Base-by-base conservation (phyloP, 106 monocot genomes). In the Allium fistulosum region DNA sequence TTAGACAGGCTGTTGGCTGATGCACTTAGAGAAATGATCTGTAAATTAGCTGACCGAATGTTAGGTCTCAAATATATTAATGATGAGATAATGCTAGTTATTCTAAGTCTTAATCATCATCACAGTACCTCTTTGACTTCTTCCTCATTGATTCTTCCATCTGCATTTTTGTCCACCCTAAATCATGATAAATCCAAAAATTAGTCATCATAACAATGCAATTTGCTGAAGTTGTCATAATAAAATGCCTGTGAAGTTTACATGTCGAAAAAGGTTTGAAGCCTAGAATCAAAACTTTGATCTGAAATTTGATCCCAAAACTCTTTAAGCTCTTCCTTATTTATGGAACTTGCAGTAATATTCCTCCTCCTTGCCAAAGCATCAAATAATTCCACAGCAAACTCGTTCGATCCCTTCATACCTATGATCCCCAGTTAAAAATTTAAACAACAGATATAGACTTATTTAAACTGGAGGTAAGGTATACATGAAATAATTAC, bases 231-330 rank as follows among this genome's bases (percentile, higher is more conserved):
- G 5, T 37, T 37, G 5, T 37, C 37, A 4, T 37, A 4, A 28
- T 28, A 28, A 28, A 37, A 37, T 1, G 37, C 2, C 37, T 37
- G 37, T 37, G 37, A 37, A 50, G 45, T 8, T 78, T 82, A 90
- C 99, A 99, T 99, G 83, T 99, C 99, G 26, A 99, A 99, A 75
- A 99, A 99, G 11, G 90, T 99, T 53, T 90, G 90, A 8, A 99
- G 93, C 52, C 90, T 61, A 27, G 83, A 77, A 65, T 99, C 99
- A 72, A 99, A 99, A 74, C 93, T 99, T 67, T 81, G 84, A 56
- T 93, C 90, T 1, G 93, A 58, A 63, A 93, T 90, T 74, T 86
- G 99, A 28, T 99, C 92, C 93, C 99, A 99, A 69, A 99, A 99
- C 72, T 93, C 93, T 48, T 71, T 72, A 26, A 99, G 73, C 72